Conservation (phyloP, 768 basidiomycete genomes). For the Thelephora ganbajun region DNA sequence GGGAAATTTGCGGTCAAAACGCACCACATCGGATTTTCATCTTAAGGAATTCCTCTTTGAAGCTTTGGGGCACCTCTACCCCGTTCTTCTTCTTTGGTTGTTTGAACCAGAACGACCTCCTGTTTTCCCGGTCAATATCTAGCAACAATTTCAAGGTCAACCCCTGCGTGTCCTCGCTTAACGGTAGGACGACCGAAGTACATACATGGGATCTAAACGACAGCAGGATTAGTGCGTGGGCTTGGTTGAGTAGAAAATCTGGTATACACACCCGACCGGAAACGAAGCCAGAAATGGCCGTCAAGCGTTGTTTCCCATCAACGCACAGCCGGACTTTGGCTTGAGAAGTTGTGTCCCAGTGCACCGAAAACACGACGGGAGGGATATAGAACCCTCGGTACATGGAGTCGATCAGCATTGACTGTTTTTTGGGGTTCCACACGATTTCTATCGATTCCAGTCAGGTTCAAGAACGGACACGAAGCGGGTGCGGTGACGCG, state of each 20-base stretch:
- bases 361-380: constrained; percentile 33
- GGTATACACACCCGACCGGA: constrained; percentile 26
- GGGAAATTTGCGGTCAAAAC: constrained; percentile 9
- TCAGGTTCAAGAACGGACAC: not conserved
- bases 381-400: constrained; percentile 41
- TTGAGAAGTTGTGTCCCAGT: constrained; percentile 26
- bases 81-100: constrained; percentile 24
- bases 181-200: constrained; percentile 2
- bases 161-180: no score
- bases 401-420: constrained; percentile 34
- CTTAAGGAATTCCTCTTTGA: constrained; percentile 34
- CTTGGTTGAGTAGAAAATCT: not conserved
- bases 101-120: constrained; percentile 54
- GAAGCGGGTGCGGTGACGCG: not conserved
- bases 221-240: not conserved
- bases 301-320: constrained; percentile 41
- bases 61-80: constrained; percentile 36
- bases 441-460: constrained; percentile 41
- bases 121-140: constrained; percentile 46
- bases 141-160: not conserved
- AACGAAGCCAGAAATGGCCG: constrained; percentile 29
- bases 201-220: constrained; percentile 40
- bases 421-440: constrained; percentile 60
- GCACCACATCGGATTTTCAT: constrained; percentile 59
- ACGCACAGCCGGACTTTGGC: constrained; percentile 26